phyloP scores from a whole-genome alignment of 2,329 filamentous ascomycete genomes.

The Botrytis cinerea region DNA sequence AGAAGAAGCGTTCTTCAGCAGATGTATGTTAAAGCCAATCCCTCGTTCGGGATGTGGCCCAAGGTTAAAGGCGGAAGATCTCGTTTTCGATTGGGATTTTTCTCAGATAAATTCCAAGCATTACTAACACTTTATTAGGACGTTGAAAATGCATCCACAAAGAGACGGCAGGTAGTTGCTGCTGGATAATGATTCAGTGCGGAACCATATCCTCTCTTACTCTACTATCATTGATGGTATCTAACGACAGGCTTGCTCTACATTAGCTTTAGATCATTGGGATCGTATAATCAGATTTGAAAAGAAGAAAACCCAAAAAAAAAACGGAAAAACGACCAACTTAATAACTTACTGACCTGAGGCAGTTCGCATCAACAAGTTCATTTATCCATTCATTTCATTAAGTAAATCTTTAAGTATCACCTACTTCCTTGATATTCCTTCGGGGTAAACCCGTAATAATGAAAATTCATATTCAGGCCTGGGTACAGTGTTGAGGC shows the following conservation, averaged over 20 bases:
- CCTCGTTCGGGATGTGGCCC: slow-evolving; percentile 21
- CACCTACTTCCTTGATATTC: slow-evolving; percentile 24
- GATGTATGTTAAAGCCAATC: slow-evolving; percentile 36
- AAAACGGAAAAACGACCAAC: slow-evolving; percentile 9
- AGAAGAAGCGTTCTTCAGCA: slow-evolving; percentile 40
- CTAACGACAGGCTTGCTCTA: slow-evolving; percentile 37
- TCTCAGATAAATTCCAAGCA: slow-evolving; percentile 5
- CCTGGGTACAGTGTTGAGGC: slow-evolving; percentile 20
- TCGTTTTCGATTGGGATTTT: slow-evolving; percentile 22
- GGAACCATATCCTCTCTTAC: slow-evolving; percentile 30
- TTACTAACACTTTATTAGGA: slow-evolving; percentile 39
- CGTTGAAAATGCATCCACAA: slow-evolving; percentile 34
- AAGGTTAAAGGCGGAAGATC: slow-evolving; percentile 23
- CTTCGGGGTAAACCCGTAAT: slow-evolving; percentile 26
- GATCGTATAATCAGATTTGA: background rate
- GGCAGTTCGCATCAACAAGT: slow-evolving; percentile 7
- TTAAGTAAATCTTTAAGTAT: slow-evolving; percentile 30
- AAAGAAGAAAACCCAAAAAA: background rate
- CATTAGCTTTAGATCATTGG: slow-evolving; percentile 17
- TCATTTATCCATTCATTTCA: slow-evolving; percentile 18
- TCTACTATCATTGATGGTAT: slow-evolving; percentile 36
- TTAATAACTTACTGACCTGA: slow-evolving; percentile 15
- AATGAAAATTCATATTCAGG: slow-evolving; percentile 28
- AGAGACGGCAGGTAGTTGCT: slow-evolving; percentile 42
- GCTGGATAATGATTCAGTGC: slow-evolving; percentile 39